Evolutionary conservation across 805 yeast genomes (phyloP), one percentile per base, ranked within the genome.

Genomic region (Kazachstania viticola): DNA sequence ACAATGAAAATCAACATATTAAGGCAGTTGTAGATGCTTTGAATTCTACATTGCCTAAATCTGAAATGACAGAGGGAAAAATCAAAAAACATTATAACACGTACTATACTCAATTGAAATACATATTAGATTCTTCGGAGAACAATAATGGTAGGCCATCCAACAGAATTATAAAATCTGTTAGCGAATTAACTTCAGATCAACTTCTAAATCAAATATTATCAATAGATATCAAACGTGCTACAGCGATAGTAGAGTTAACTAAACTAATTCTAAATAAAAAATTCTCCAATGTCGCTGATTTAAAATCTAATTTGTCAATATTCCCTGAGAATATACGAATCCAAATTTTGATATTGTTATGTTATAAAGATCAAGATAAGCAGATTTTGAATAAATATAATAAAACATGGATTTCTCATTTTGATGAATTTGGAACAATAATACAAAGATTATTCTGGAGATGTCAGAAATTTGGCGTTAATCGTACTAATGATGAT

Each of bases 51-150:
- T 37, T 54, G 27, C 55, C 56, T 1, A 45, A 46, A 17, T 44
- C 44, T 5, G 45, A 46, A 6, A 21, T 29, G 4, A 38, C 44
- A 21, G 45, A 40, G 29, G 35, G 33, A 28, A 42, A 38, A 16
- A 45, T 51, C 4, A 45, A 51, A 15, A 39, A 41, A 2, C 58
- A 54, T 35, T 53, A 53, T 31, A 47, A 52, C 25, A 29, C 49
- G 6, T 39, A 49, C 17, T 46, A 49, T 37, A 36, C 44, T 7
- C 46, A 49, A 16, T 31, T 54, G 33, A 29, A 32, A 17, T 18
- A 18, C 17, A 21, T 29, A 2, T 16, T 29, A 2, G 23, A 28
- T 17, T 21, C 33, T 3, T 21, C 36, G 8, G 24, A 14, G n/a
- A 30, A 21, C 9, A 14, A 19, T 13, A 28, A 9, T 14, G 12